Percentiles rank a stretch among this genome's conserved stretches.
phyloP scores from a whole-genome alignment of 2,329 filamentous ascomycete species.

The Chalaropsis ovoidea region DNA sequence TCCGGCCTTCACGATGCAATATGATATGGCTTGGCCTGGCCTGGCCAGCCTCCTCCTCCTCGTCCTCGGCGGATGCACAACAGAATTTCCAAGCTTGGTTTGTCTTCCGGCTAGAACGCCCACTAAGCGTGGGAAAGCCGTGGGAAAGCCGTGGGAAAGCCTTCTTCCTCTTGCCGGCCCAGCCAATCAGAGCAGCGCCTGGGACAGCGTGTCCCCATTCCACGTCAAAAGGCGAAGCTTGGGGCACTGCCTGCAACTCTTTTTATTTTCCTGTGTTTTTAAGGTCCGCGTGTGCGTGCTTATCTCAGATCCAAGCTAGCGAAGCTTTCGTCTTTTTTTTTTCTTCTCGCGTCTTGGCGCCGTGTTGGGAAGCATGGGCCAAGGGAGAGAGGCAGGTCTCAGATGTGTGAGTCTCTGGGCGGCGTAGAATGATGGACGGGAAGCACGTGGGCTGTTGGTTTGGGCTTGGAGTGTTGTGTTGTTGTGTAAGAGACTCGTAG shows the following conservation, averaged over 20 bases:
- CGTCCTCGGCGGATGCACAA: too few species aligned
- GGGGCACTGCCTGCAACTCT: neutral
- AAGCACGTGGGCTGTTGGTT: neutral
- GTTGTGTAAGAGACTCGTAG: neutral
- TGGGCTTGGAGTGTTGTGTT: too few species aligned
- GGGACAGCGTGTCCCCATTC: slow-evolving; percentile 5
- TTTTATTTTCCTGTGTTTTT: neutral
- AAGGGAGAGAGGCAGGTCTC: neutral
- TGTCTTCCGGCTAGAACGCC: neutral
- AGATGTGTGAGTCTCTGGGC: neutral
- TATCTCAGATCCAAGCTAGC: slow-evolving; percentile 3
- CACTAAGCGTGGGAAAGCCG: neutral
- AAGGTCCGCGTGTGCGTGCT: neutral
- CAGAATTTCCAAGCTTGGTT: neutral
- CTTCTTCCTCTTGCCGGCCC: neutral
- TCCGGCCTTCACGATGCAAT: neutral
- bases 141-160: neutral
- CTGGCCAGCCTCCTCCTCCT: too few species aligned
- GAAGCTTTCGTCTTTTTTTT: neutral
- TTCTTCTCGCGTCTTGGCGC: neutral
- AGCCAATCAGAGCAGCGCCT: neutral
- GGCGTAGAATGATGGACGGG: too few species aligned
- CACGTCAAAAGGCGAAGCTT: neutral
- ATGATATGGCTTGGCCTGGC: too few species aligned
- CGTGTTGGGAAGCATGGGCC: neutral